phyloP scores from a whole-genome alignment of 2,329 filamentous ascomycete genomes.

The Apiospora marii region DNA sequence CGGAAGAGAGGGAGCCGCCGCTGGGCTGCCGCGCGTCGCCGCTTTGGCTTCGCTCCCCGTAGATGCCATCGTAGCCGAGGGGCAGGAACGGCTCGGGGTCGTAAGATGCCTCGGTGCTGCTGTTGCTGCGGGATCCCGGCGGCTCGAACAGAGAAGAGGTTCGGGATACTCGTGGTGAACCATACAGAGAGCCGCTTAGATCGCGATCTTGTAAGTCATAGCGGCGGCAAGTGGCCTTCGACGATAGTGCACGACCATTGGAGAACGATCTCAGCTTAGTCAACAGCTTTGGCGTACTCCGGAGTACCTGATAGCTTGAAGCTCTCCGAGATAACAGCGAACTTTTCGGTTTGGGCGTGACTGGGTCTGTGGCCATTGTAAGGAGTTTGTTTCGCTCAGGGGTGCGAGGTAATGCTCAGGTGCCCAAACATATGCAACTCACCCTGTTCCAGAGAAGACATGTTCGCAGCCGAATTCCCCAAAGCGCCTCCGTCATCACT shows the following conservation, averaged over 20 bases:
- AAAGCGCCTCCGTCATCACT: conserved; percentile 24
- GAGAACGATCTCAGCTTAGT: conserved; percentile 37
- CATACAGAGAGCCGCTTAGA: conserved; percentile 32
- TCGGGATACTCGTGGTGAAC: conserved; percentile 29
- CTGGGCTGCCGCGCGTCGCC: conserved; percentile 26
- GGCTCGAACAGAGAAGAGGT: conserved; percentile 17
- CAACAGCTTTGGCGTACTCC: conserved; percentile 33
- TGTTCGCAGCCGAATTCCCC: not conserved
- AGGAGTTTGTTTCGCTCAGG: not conserved
- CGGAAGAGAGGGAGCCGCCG: conserved; percentile 37
- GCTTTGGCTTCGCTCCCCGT: conserved; percentile 19
- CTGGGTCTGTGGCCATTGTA: not conserved
- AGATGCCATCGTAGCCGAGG: conserved; percentile 27
- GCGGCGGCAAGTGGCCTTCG: conserved; percentile 34
- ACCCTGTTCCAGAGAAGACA: not conserved
- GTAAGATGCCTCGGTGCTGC: conserved; percentile 31
- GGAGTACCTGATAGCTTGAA: conserved; percentile 31
- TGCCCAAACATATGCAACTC: not conserved
- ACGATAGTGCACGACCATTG: conserved; percentile 34
- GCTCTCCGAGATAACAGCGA: conserved; percentile 29
- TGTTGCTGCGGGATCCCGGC: not conserved
- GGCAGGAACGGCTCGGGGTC: conserved; percentile 29
- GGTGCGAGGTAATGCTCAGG: not conserved
- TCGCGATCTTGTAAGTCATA: conserved; percentile 27
- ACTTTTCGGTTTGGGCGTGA: conserved; percentile 28